A percentile compares a stretch with the other conserved stretches of the same genome.
phyloP scores from a whole-genome alignment of 2,329 filamentous ascomycete species.

The Tricladium varicosporioides region DNA sequence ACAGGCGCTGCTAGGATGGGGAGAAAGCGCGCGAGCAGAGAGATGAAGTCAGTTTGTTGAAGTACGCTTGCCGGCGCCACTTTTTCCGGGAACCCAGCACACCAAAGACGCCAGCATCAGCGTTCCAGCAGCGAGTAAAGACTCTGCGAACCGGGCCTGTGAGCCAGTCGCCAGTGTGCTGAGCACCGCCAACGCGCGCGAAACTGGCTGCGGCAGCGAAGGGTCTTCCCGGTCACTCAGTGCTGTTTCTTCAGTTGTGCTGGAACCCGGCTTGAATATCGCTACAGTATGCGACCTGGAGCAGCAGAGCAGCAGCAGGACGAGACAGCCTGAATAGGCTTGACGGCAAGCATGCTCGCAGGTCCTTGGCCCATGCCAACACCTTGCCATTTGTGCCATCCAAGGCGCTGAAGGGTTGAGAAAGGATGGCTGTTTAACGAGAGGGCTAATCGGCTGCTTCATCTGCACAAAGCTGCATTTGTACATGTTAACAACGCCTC shows the following conservation, averaged over 20 bases:
- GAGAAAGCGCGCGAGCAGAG: constrained; percentile 13
- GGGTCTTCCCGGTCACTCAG: not conserved
- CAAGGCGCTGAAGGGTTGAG: not conserved
- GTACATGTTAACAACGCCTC: constrained; percentile 14
- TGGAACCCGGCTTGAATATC: too few species aligned
- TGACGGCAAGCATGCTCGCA: constrained; percentile 5
- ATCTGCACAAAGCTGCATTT: constrained; percentile 20
- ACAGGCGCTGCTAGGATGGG: constrained; percentile 14
- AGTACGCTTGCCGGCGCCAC: constrained; percentile 11
- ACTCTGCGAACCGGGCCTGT: too few species aligned
- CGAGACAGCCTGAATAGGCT: constrained; percentile 16
- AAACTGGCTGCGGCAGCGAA: too few species aligned
- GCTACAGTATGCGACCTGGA: too few species aligned
- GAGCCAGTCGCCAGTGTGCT: too few species aligned
- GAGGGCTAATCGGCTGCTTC: constrained; percentile 1
- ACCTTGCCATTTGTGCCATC: constrained; percentile 9
- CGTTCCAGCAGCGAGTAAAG: too few species aligned
- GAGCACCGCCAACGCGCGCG: too few species aligned
- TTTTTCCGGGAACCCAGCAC: constrained; percentile 4
- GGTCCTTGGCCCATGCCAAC: not conserved
- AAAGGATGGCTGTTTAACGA: constrained; percentile 1
- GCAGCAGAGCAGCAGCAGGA: not conserved
- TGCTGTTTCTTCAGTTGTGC: not conserved
- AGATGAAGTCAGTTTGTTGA: constrained; percentile 14
- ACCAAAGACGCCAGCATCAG: too few species aligned